These are phyloP conservation scores for Aspergillus carbonarius DNA, from an alignment of 2,329 filamentous ascomycete species.

Conservation along the genomic window DNA sequence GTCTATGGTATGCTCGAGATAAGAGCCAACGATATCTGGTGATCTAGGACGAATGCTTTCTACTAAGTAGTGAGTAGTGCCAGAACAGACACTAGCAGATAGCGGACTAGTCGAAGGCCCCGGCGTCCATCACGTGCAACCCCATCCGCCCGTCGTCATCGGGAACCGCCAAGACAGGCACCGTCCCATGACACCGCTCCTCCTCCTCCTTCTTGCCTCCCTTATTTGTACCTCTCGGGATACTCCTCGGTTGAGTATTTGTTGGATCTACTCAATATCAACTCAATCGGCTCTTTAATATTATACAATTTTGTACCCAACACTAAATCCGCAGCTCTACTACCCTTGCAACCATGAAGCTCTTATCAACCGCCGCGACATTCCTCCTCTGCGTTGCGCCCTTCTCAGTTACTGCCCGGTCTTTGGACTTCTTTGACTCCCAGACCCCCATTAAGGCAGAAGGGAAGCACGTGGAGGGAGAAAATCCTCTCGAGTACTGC, in stretches of 20 bases:
- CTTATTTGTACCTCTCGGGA: background rate
- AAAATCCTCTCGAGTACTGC: conserved; percentile 84
- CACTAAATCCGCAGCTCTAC: background rate
- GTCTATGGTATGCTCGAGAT: background rate
- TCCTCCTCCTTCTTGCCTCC: conserved; percentile 5
- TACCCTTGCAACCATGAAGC: conserved; percentile 37
- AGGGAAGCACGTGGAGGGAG: conserved; percentile 69
- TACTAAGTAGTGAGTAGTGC: background rate
- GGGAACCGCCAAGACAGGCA: conserved; percentile 3
- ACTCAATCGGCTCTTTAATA: background rate
- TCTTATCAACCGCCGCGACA: conserved; percentile 34
- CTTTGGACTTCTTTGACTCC: conserved; percentile 50
- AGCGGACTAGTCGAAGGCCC: background rate
- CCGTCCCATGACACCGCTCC: conserved; percentile 17
- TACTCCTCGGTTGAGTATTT: background rate
- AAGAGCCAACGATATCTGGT: background rate
- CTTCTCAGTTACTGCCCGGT: conserved; percentile 45
- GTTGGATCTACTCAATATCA: background rate
- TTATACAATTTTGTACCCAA: background rate
- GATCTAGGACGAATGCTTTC: background rate
- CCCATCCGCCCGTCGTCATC: conserved; percentile 1
- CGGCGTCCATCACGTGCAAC: conserved; percentile 5
- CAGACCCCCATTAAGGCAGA: conserved; percentile 52
- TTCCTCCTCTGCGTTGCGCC: conserved; percentile 48
- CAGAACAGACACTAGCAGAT: background rate